Base-by-base conservation (phyloP, 192 early-diverging fungal species). In the Coemansia sp. region DNA sequence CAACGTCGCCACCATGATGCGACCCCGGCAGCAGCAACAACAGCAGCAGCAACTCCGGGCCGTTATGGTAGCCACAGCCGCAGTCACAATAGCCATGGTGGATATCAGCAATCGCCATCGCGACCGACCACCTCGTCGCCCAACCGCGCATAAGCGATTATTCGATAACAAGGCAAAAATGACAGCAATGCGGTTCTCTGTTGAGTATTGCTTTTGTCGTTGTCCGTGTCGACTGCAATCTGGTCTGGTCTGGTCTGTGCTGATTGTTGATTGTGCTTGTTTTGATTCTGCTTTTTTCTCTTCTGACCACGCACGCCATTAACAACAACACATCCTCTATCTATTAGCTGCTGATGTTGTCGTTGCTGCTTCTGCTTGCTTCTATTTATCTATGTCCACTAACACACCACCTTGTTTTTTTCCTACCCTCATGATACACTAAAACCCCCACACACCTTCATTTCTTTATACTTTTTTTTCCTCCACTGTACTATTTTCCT, bases 41-140 rank as follows among this genome's bases (percentile, higher is more conserved):
- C 73, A 51, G 31, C 58, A 38, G 18, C 63, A 58, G 55, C 59
- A 64, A 7, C 54, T n/a, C n/a, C n/a, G n/a, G n/a, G n/a, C n/a
- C n/a, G n/a, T n/a, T n/a, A n/a, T n/a, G n/a, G n/a, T n/a, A n/a
- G 36, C 66, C 42, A 25, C 32, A 14, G 48, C 48, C 48, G 31
- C 17, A 30, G 6, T 63, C 3, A 65, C 25, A 55, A 42, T 18
- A 31, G 22, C 17, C 42, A 52, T 22, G 20, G 51, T 48, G 38
- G 29, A 28, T 40, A n/a, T 5, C 48, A 48, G 12, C 60, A 48
- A 25, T 48, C 22, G 42, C 29, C 42, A 29, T n/a, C 22, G 20
- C 30, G 28, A 45, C 29, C 10, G 29, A 40, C 60, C 28, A 17
- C 60, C 11, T 52, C 61, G 48, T 50, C 48, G 33, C 61, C 61